Base-by-base conservation (phyloP, 345 rosid species). In the Psidium guajava region DNA sequence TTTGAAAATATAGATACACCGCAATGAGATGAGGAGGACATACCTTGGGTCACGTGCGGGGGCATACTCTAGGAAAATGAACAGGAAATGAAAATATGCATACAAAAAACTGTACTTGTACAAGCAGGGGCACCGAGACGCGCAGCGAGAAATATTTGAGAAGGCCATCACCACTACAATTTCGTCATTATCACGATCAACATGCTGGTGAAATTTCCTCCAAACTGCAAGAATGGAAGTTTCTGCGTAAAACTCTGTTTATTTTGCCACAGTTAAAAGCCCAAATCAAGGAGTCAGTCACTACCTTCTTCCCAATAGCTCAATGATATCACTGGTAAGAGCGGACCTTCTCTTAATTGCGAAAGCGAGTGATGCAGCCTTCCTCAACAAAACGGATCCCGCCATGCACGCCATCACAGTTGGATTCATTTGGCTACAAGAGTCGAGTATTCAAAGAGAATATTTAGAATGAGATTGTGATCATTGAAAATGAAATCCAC, bases 321-420 rank as follows among this genome's bases (percentile, higher is more conserved):
- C 93, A 5, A 97, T 96, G 86, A 97, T 95, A 88, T 96, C 98
- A 4, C 91, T 88, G 21, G 98, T 94, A 56, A 97, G 96, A 83
- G 99, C 95, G 64, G 99, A 94, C 83, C 98, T 92, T 88, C 91
- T 94, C 87, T 90, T 93, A 27, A 87, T 86, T 83, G 86, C 87
- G 61, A 96, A 96, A 82, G 99, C 98, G 53, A 91, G 91, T 84
- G 92, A 88, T 59, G 99, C 98, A 1, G 98, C 98, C 89, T 92
- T 97, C 90, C 99, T 94, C 88, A 96, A 75, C n/a, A 97, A 86
- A 87, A 94, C 93, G 85, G 96, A 95, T 42, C 93, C 99, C 54
- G 98, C 98, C 83, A 95, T 92, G 93, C 98, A 96, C n/a, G 96
- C 98, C 87, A 93, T 87, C 82, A 97, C 83, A 0, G 93, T 91